phyloP scores from a whole-genome alignment of 2,329 filamentous ascomycete species.

The Aureobasidium sp. region DNA sequence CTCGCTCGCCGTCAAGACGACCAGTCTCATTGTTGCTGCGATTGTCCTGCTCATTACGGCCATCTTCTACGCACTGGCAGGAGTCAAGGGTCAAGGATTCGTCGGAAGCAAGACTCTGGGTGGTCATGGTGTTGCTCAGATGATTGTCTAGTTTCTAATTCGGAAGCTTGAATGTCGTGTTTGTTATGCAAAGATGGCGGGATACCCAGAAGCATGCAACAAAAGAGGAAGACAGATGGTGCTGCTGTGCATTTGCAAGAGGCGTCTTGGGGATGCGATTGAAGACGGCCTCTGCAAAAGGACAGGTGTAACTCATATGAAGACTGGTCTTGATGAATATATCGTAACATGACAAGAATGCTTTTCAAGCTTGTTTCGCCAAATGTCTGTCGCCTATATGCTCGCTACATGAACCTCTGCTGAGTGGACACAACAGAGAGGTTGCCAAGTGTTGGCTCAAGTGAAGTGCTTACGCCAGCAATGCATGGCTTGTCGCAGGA shows the following conservation, averaged over 20 bases:
- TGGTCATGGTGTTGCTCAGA: constrained; percentile 87
- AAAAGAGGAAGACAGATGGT: neutral
- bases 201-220: neutral
- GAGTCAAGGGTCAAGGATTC: constrained; percentile 75
- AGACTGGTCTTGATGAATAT: neutral
- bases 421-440: neutral
- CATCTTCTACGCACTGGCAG: constrained; percentile 73
- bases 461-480: constrained; percentile 1
- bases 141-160: constrained; percentile 85
- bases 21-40: constrained; percentile 78
- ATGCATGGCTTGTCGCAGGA: neutral
- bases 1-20: constrained; percentile 58
- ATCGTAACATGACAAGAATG: neutral
- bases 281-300: neutral
- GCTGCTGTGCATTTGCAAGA: neutral
- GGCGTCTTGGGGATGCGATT: neutral
- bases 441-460: neutral
- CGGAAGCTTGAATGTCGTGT: too few species aligned
- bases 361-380: neutral
- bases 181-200: neutral
- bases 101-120: constrained; percentile 93
- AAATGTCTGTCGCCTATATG: too few species aligned
- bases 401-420: too few species aligned
- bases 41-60: constrained; percentile 71
- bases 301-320: neutral